Percentiles rank a stretch among this genome's conserved stretches.
These are phyloP conservation scores for Fibroporia radiculosa DNA, from an alignment of 768 basidiomycete species.

Conservation along the genomic window DNA sequence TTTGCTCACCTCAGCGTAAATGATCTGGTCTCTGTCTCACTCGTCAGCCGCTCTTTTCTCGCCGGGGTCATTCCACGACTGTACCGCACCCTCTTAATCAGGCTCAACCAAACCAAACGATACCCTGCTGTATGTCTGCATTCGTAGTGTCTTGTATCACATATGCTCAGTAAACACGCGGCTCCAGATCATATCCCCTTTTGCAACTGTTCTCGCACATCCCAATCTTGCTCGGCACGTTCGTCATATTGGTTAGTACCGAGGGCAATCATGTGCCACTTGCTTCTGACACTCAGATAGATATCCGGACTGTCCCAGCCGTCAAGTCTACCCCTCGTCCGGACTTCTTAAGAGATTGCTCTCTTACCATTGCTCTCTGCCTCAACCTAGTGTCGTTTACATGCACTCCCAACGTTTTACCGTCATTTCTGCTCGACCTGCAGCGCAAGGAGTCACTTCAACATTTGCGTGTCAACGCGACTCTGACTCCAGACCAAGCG, in stretches of 20 bases:
- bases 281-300: constrained; percentile 22
- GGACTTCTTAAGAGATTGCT: constrained; percentile 46
- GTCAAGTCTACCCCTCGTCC: constrained; percentile 25
- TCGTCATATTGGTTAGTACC: constrained; percentile 44
- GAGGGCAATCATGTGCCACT: neutral
- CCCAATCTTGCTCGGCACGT: constrained; percentile 50
- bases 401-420: constrained; percentile 41
- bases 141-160: neutral
- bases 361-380: constrained; percentile 39
- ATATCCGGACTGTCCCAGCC: constrained; percentile 42
- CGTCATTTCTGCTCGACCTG: constrained; percentile 42
- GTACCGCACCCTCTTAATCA: constrained; percentile 52
- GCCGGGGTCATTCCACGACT: constrained; percentile 56
- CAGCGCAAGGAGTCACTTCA: constrained; percentile 36
- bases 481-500: constrained; percentile 46
- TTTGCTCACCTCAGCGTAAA: constrained; percentile 41
- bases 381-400: constrained; percentile 49
- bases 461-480: constrained; percentile 41
- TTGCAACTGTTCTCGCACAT: constrained; percentile 47
- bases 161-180: neutral
- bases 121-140: constrained; percentile 38
- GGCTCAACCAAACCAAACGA: constrained; percentile 46
- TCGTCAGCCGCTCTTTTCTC: constrained; percentile 60
- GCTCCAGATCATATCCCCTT: constrained; percentile 47
- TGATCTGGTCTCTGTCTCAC: constrained; percentile 53